Percentiles rank a stretch among this genome's conserved stretches.
Evolutionary conservation across 768 basidiomycete genomes (phyloP).

Genomic region (Ramaria sp.): DNA sequence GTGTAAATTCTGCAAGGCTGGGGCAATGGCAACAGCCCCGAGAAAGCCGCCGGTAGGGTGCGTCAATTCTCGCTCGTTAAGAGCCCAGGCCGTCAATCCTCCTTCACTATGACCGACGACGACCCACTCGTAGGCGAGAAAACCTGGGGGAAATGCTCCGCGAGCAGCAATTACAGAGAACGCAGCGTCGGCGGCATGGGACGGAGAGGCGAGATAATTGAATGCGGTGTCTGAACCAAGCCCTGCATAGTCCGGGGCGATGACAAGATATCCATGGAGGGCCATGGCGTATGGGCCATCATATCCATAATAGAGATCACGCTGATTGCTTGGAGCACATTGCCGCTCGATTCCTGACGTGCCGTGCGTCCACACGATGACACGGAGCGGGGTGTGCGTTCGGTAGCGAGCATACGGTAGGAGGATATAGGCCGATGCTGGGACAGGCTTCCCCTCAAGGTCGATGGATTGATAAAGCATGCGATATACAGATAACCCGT

Average conservation of each 20-base stretch:
- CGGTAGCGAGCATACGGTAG: not conserved
- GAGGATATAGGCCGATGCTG: constrained; percentile 4
- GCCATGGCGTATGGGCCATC: constrained; percentile 7
- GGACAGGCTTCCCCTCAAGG: not conserved
- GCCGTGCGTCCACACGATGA: constrained; percentile 7
- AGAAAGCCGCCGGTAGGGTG: constrained; percentile 1
- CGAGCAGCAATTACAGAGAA: not conserved
- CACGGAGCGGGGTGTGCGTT: not conserved
- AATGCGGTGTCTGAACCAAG: constrained; percentile 3
- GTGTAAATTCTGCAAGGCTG: not conserved
- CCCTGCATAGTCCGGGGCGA: constrained; percentile 6
- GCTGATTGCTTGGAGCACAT: constrained; percentile 3
- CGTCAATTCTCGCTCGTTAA: constrained; percentile 2
- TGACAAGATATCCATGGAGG: not conserved
- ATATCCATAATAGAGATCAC: not conserved
- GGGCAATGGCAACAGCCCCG: constrained; percentile 1
- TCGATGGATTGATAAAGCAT: constrained; percentile 5
- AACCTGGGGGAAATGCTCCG: not conserved
- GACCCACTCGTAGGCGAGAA: constrained; percentile 1
- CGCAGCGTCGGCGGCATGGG: constrained; percentile 2
- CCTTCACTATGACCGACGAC: constrained; percentile 7
- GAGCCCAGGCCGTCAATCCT: constrained; percentile 4
- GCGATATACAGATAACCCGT: not conserved
- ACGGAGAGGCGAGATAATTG: constrained; percentile 3
- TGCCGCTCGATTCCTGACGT: constrained; percentile 4